A percentile compares a stretch with the other conserved stretches of the same genome.
Evolutionary conservation across 2,329 filamentous ascomycete species (phyloP).

Genomic region (Pseudocercospora pini-densiflorae): DNA sequence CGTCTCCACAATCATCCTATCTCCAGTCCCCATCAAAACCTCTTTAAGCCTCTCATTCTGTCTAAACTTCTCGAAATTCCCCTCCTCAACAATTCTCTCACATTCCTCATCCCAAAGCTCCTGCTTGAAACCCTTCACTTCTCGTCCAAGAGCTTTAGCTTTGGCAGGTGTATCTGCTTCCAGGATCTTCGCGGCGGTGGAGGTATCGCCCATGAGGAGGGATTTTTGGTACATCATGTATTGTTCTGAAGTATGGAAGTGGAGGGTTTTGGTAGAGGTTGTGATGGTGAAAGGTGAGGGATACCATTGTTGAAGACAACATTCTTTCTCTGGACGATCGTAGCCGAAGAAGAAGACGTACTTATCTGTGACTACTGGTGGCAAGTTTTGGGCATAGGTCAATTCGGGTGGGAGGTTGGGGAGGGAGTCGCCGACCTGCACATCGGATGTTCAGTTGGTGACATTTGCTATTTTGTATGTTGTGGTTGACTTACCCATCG

Average conservation of each 20-base stretch:
- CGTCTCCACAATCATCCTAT: constrained; percentile 41
- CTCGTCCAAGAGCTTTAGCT: constrained; percentile 37
- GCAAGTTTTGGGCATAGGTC: constrained; percentile 23
- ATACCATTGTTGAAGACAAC: constrained; percentile 35
- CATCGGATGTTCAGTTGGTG: no score
- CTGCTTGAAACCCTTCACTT: constrained; percentile 41
- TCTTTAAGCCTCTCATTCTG: constrained; percentile 37
- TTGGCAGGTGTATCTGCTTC: constrained; percentile 31
- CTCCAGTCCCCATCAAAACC: constrained; percentile 38
- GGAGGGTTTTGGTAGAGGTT: not conserved
- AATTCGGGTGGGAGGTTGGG: constrained; percentile 18
- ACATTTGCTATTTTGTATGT: no score
- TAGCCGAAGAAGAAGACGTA: constrained; percentile 34
- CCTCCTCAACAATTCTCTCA: constrained; percentile 39
- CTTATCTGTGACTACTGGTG: constrained; percentile 28
- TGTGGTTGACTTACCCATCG: constrained; percentile 9
- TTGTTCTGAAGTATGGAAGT: constrained; percentile 32
- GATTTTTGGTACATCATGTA: constrained; percentile 46
- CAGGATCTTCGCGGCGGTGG: constrained; percentile 37
- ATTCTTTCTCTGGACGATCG: constrained; percentile 27
- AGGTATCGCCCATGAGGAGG: constrained; percentile 38
- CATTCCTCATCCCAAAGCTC: constrained; percentile 36
- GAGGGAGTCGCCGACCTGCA: constrained; percentile 23
- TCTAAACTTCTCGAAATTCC: constrained; percentile 41
- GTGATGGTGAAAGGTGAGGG: constrained; percentile 23